phyloP scores from a whole-genome alignment of 306 rosid species.

The Rubus parviflorus region DNA sequence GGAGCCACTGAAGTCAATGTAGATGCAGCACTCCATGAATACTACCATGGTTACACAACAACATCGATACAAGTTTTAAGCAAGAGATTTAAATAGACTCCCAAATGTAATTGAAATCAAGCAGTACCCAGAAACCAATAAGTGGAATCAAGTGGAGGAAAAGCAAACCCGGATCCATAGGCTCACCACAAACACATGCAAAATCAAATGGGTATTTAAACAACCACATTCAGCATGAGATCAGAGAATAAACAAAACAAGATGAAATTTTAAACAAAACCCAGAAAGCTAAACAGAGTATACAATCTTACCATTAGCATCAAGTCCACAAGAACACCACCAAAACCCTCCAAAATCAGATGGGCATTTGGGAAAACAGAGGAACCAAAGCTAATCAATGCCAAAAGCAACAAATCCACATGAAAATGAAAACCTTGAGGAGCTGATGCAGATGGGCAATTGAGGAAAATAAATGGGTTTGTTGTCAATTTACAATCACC shows the following conservation, averaged over 20 bases:
- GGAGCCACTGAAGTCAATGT: neutral
- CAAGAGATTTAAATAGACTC: neutral
- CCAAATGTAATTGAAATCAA: neutral
- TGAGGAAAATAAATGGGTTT: slow-evolving; percentile 12
- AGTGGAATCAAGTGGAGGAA: neutral
- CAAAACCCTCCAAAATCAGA: slow-evolving; percentile 15
- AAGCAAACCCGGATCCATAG: slow-evolving; percentile 14
- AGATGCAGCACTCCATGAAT: neutral
- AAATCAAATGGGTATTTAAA: slow-evolving; percentile 6
- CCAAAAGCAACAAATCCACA: slow-evolving; percentile 15
- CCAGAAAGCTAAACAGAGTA: slow-evolving; percentile 20
- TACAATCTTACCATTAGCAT: slow-evolving; percentile 22
- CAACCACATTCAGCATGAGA: neutral
- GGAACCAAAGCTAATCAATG: slow-evolving; percentile 6
- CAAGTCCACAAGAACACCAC: slow-evolving; percentile 16
- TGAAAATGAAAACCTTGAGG: neutral
- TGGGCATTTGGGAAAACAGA: slow-evolving; percentile 9
- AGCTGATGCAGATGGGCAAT: slow-evolving; percentile 14
- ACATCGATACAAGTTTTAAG: neutral
- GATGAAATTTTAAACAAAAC: slow-evolving; percentile 10
- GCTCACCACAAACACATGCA: neutral
- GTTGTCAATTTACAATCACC: slow-evolving; percentile 1
- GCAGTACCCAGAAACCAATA: neutral
- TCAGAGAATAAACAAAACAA: slow-evolving; percentile 12
- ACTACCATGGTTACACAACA: neutral